Conservation (phyloP, 2,329 filamentous ascomycete species). For the Phymatotrichopsis omnivora region DNA sequence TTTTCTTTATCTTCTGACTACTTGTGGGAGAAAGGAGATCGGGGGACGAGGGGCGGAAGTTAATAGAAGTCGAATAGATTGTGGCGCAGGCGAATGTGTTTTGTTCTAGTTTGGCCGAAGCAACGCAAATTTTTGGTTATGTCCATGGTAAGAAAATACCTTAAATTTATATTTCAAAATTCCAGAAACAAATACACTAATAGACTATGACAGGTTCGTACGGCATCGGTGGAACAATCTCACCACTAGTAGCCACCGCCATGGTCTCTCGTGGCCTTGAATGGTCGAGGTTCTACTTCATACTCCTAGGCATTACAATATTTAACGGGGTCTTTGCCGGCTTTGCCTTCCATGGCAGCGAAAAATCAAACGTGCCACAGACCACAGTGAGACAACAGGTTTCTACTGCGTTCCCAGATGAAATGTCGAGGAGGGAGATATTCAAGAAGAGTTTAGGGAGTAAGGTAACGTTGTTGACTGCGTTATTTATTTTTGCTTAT, state of each 20-base stretch:
- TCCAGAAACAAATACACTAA: neutral
- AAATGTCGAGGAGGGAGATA: constrained; percentile 10
- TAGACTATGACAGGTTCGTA: constrained; percentile 13
- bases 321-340: constrained; percentile 48
- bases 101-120: constrained; percentile 45
- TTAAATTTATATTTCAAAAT: constrained; percentile 37
- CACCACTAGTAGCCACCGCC: constrained; percentile 63
- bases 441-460: constrained; percentile 41
- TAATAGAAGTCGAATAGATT: constrained; percentile 35
- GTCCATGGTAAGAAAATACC: constrained; percentile 51
- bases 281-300: constrained; percentile 65
- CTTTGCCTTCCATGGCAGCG: constrained; percentile 62
- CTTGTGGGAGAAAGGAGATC: neutral
- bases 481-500: constrained; percentile 76
- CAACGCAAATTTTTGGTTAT: constrained; percentile 48
- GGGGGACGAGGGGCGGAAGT: too few species aligned
- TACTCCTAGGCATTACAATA: constrained; percentile 51
- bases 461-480: constrained; percentile 58
- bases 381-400: constrained; percentile 29
- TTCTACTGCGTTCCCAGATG: neutral
- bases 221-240: constrained; percentile 39
- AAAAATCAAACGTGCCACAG: constrained; percentile 34
- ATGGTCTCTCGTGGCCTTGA: constrained; percentile 51
- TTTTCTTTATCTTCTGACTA: neutral
- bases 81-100: constrained; percentile 52